Base-by-base conservation (phyloP, 1,284 basidiomycete species). In the Trichosporon sp. region DNA sequence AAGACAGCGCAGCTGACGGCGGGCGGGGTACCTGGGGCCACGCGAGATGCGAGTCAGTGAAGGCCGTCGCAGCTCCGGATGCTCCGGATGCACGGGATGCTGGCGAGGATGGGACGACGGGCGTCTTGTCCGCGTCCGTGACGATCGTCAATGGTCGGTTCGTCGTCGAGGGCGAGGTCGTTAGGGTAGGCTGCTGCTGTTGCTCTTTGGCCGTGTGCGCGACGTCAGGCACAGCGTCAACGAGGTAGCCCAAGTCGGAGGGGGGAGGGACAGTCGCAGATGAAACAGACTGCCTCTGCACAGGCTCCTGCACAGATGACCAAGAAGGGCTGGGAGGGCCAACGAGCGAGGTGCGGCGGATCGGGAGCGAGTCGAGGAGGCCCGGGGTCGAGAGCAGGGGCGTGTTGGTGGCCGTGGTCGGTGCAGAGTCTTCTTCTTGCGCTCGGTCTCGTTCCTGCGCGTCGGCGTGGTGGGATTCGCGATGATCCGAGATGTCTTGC, bases 41-140 rank as follows among this genome's bases (percentile, higher is more conserved):
- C 56, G 27, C 29, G 56, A 60, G 56, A n/a, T 60, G 56, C 29
- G 56, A 29, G 56, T 60, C 56, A 31, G 56, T n/a, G 18, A 60
- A 31, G 11, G 56, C 56, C 7, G 60, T 38, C 5, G 34, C 34
- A 23, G 15, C 21, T 23, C 60, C 34, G 32, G 62, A 63, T 38
- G 62, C 62, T 21, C 32, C 34, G 32, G 62, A 63, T 38, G 62
- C 35, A 63, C 34, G 23, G 23, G 62, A 38, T 25, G 35, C 25
- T 25, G 62, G 35, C 23, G 62, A 63, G 35, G 62, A 63, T 31
- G 56, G 56, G 56, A 60, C 56, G 56, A 60, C 56, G 29, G 56
- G 56, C 7, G 56, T 60, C 27, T 32, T 60, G 56, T 60, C 56
- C 27, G 29, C 56, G 29, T 60, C 56, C 21, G 56, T 60, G 56